A percentile compares a stretch with the other conserved stretches of the same genome.
Evolutionary conservation across 768 basidiomycete genomes (phyloP).

Genomic region (Dacryopinax spathularia): DNA sequence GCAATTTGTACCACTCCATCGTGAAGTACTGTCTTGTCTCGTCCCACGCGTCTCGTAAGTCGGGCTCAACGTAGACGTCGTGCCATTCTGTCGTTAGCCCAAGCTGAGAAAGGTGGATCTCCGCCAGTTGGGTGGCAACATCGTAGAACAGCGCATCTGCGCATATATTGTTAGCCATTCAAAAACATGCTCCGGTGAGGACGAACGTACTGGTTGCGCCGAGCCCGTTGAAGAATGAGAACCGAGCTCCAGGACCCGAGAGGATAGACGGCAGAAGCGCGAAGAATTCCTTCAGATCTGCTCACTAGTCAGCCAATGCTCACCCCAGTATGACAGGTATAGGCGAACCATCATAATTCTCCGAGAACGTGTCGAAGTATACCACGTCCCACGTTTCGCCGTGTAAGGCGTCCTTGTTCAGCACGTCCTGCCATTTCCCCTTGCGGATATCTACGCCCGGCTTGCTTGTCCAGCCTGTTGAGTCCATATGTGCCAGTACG

Average conservation of each 20-base stretch:
- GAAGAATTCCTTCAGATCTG: conserved; percentile 69
- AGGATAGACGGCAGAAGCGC: conserved; percentile 63
- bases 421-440: conserved; percentile 87
- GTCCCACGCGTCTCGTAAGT: conserved; percentile 53
- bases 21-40: conserved; percentile 62
- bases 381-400: conserved; percentile 66
- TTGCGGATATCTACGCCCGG: conserved; percentile 65
- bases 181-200: not conserved
- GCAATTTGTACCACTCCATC: conserved; percentile 52
- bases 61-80: conserved; percentile 55
- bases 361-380: conserved; percentile 90
- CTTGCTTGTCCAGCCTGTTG: conserved; percentile 63
- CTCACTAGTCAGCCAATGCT: conserved; percentile 5
- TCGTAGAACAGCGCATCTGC: conserved; percentile 83
- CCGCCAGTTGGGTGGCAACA: conserved; percentile 72
- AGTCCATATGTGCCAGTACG: conserved; percentile 65
- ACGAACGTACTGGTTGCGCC: conserved; percentile 70
- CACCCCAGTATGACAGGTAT: not conserved
- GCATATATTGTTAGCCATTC: not conserved
- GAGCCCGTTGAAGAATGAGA: conserved; percentile 94
- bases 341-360: conserved; percentile 53
- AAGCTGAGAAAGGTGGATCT: conserved; percentile 68
- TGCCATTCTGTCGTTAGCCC: conserved; percentile 71
- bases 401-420: conserved; percentile 45
- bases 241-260: conserved; percentile 54